phyloP scores from a whole-genome alignment of 2,329 filamentous ascomycete species.

The Fusarium sacchari region DNA sequence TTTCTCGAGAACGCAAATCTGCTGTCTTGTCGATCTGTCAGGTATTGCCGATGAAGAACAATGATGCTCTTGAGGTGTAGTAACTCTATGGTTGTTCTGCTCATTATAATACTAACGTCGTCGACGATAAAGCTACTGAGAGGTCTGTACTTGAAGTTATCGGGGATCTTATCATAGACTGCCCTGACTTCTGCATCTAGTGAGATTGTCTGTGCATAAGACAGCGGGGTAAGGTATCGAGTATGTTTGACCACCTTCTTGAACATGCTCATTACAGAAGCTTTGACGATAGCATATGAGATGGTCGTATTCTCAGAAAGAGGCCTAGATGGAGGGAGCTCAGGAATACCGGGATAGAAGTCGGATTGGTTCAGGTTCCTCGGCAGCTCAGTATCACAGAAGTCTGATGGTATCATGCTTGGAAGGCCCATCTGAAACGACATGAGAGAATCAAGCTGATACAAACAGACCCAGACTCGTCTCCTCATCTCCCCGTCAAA shows the following conservation, averaged over 20 bases:
- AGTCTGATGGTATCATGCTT: conserved; percentile 52
- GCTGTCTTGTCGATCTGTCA: conserved; percentile 29
- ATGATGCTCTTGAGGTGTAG: conserved; percentile 47
- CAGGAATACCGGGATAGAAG: conserved; percentile 7
- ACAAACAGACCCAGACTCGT: conserved; percentile 56
- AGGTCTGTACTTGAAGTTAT: conserved; percentile 36
- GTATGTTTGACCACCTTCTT: conserved; percentile 39
- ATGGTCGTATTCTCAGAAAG: conserved; percentile 31
- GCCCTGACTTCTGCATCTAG: conserved; percentile 37
- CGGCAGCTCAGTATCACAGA: conserved; percentile 34
- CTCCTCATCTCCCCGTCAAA: conserved; percentile 62
- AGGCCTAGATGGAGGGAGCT: conserved; percentile 29
- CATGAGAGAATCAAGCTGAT: conserved; percentile 56
- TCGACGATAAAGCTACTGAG: conserved; percentile 45
- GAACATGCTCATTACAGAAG: conserved; percentile 40
- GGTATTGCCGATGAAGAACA: conserved; percentile 46
- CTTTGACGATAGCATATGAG: conserved; percentile 45
- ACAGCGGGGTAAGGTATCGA: neutral
- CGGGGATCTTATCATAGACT: conserved; percentile 39
- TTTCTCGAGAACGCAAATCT: conserved; percentile 29
- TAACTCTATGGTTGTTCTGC: conserved; percentile 45
- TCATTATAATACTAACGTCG: conserved; percentile 36
- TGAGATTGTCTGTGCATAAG: conserved; percentile 21
- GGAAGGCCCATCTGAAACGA: conserved; percentile 60
- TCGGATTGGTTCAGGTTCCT: conserved; percentile 38